These are phyloP conservation scores for Ogataea methanolica DNA, from an alignment of 805 yeast genomes.

Conservation along the genomic window DNA sequence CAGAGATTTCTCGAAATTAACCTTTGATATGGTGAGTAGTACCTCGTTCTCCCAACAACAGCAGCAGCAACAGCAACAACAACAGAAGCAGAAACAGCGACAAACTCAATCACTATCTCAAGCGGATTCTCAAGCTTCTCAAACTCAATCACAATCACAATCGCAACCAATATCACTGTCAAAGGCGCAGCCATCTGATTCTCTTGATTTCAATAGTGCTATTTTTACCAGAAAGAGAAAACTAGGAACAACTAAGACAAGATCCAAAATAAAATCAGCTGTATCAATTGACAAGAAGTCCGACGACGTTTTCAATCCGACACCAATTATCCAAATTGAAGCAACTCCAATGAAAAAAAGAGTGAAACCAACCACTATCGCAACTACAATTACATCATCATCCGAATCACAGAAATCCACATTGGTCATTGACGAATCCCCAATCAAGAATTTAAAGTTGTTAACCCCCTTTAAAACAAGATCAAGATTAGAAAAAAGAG, in stretches of 20 bases:
- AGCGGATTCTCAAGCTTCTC: constrained; percentile 4
- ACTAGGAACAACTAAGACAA: constrained; percentile 4
- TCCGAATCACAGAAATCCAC: background rate
- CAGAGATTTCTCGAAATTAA: constrained; percentile 24
- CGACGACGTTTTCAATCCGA: background rate
- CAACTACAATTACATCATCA: background rate
- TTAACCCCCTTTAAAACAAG: constrained; percentile 8
- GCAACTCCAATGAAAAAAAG: constrained; percentile 26
- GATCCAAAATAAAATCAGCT: background rate
- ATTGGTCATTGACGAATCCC: constrained; percentile 20
- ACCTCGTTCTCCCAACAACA: constrained; percentile 16
- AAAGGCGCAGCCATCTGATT: background rate
- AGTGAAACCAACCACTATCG: background rate
- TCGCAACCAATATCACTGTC: background rate
- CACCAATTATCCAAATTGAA: constrained; percentile 21
- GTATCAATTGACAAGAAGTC: background rate
- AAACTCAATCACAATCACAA: background rate
- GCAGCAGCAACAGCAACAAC: no score
- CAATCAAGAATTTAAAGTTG: constrained; percentile 7
- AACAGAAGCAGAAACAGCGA: background rate
- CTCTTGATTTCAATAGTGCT: constrained; percentile 1
- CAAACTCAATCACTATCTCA: background rate
- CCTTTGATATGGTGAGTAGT: constrained; percentile 29
- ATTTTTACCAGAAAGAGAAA: constrained; percentile 20
- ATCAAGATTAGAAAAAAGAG: constrained; percentile 2